phyloP scores from a whole-genome alignment of 108 stramenopile genomes.

The Nitzschia putrida region DNA sequence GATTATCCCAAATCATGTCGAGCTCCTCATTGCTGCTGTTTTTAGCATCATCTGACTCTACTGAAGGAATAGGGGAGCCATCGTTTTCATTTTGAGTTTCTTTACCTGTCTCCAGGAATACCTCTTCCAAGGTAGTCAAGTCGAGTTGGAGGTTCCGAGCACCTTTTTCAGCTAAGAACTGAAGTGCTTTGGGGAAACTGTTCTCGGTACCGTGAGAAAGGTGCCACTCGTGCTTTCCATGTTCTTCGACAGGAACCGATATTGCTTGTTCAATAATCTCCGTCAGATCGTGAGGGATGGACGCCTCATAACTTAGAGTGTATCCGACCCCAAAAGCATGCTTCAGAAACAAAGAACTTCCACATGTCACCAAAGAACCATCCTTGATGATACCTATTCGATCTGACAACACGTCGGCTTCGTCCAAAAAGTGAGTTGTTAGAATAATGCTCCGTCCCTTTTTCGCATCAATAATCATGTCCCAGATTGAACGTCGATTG shows the following conservation, averaged over 20 bases:
- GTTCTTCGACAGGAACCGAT: background rate
- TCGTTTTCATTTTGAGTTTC: conserved; percentile 33
- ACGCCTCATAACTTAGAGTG: conserved; percentile 31
- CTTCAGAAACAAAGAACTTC: conserved; percentile 76
- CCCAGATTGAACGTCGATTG: conserved; percentile 63
- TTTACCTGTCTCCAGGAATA: conserved; percentile 47
- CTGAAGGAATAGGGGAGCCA: background rate
- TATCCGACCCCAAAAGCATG: conserved; percentile 70
- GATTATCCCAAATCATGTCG: conserved; percentile 28
- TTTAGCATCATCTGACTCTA: conserved; percentile 2
- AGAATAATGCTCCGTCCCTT: conserved; percentile 67
- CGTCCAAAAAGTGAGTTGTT: conserved; percentile 93
- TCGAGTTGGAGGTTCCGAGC: conserved; percentile 28
- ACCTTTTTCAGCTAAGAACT: conserved; percentile 10
- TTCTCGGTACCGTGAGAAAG: conserved; percentile 27
- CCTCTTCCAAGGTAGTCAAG: conserved; percentile 44
- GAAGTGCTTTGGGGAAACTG: conserved; percentile 21
- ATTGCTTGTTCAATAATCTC: conserved; percentile 19
- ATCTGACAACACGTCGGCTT: conserved; percentile 87
- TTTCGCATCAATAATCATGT: conserved; percentile 49
- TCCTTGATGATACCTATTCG: conserved; percentile 87
- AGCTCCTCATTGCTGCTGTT: background rate
- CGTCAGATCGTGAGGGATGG: conserved; percentile 1
- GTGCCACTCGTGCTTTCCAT: conserved; percentile 24
- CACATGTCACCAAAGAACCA: conserved; percentile 70